Evolutionary conservation across 768 basidiomycete genomes (phyloP), one percentile per base, ranked within the genome.

Genomic region (Russula foetens): DNA sequence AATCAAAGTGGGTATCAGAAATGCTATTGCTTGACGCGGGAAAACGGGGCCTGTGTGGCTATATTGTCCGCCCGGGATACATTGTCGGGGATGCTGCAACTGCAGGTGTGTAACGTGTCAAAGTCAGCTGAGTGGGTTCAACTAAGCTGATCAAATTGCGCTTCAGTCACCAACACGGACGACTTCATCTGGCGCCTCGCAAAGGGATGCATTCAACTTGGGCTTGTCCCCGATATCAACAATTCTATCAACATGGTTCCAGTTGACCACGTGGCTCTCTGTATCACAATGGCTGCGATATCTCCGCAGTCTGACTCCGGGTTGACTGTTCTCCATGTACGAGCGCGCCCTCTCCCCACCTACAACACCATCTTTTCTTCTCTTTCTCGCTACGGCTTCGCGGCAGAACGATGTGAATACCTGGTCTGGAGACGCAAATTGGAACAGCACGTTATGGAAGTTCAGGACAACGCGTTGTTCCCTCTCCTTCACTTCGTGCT

Each of bases 201-300:
- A 70, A 98, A 98, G 72, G 97, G 97, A n/a, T 98, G 94, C 69
- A 80, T 98, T 39, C 97, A 99, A 71, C 85, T 98, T n/a, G 96
- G 95, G 1, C 81, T 92, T 43, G 86, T 93, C 2, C 97, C 97
- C 11, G 92, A 99, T 70, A 98, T 99, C 73, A 93, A 97, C 77
- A 99, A 99, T 74, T 88, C 92, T 1, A 81, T 99, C 69, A 99
- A 99, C 75, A 95, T 98, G 88, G 92, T 95, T 8, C 97, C 97
- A 0, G 97, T 98, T 41, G 90, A 98, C 72, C 90, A 95, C 71
- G 95, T 99, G 63, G 94, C 97, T 1, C 81, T 83, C 6, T 88
- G 91, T 69, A 84, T 85, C 5, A 75, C 88, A 0, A 77, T 90
- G 4, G 88, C 95, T 1, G 83, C 88, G 0, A 70, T 92, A 15